Evolutionary conservation across 441 rosid genomes (phyloP).

Genomic region (Euphorbia celastroides): DNA sequence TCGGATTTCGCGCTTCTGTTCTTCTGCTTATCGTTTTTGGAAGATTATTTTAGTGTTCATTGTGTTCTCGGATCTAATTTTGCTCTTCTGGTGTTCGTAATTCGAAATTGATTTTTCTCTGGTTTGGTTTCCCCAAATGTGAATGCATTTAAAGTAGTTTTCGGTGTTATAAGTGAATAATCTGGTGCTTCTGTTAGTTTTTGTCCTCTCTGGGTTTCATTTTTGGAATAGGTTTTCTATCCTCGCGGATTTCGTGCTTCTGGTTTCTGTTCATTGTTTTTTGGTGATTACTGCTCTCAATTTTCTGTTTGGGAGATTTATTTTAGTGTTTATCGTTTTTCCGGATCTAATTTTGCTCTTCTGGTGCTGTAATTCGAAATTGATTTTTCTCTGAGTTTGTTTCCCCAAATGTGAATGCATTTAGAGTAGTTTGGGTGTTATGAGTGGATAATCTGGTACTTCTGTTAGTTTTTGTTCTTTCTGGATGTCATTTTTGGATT

Average conservation of each 20-base stretch:
- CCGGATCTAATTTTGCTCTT: background rate
- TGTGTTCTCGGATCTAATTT: constrained; percentile 3
- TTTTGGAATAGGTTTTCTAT: no score
- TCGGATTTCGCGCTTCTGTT: background rate
- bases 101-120: background rate
- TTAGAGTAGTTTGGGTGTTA: background rate
- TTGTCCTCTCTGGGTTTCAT: background rate
- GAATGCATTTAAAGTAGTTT: background rate
- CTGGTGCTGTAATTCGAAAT: background rate
- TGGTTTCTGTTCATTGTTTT: no score
- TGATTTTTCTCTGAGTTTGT: background rate
- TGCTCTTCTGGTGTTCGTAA: background rate
- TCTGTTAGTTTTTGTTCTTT: background rate
- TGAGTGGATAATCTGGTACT: constrained; percentile 15
- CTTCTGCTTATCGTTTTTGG: background rate
- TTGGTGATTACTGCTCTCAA: background rate
- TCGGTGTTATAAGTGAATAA: constrained; percentile 2
- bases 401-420: background rate
- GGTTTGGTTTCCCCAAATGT: background rate
- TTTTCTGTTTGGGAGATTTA: background rate
- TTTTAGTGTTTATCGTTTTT: background rate
- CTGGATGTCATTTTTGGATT: constrained; percentile 6
- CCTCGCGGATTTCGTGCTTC: no score
- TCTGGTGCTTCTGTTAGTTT: constrained; percentile 7
- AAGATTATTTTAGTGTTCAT: background rate